Evolutionary conservation across 2,329 filamentous ascomycete species (phyloP).

Genomic region (Sodiomyces alkalinus): DNA sequence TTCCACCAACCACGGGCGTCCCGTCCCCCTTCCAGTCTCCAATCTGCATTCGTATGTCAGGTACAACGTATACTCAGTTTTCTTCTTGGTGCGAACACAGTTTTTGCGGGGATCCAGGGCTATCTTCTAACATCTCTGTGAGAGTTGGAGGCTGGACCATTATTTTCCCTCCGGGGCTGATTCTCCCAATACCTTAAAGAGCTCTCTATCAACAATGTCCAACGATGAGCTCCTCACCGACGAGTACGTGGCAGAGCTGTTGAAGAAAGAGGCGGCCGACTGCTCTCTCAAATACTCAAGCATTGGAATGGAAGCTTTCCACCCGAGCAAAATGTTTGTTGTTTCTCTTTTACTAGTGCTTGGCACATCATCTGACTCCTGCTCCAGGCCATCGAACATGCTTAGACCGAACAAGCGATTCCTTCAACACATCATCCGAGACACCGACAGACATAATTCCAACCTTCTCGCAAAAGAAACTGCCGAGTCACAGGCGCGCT

Average conservation of each 20-base stretch:
- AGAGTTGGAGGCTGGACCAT: too few relatives aligned
- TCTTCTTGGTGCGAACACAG: too few relatives aligned
- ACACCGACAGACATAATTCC: conserved; percentile 80
- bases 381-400: conserved; percentile 42
- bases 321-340: conserved; percentile 24
- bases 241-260: conserved; percentile 65
- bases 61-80: too few relatives aligned
- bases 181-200: too few relatives aligned
- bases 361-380: conserved; percentile 3
- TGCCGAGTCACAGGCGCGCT: conserved; percentile 57
- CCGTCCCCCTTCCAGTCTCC: too few relatives aligned
- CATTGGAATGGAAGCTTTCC: conserved; percentile 56
- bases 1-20: too few relatives aligned
- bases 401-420: conserved; percentile 90
- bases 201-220: conserved; percentile 19
- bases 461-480: conserved; percentile 73
- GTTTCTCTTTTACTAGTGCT: neutral
- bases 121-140: too few relatives aligned
- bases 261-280: conserved; percentile 65
- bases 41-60: too few relatives aligned
- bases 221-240: conserved; percentile 47
- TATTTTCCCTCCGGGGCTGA: too few relatives aligned
- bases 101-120: too few relatives aligned
- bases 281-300: conserved; percentile 60
- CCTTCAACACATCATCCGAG: conserved; percentile 71